Base-by-base conservation (phyloP, 2,329 filamentous ascomycete species). In the Pseudogymnoascus sp. region DNA sequence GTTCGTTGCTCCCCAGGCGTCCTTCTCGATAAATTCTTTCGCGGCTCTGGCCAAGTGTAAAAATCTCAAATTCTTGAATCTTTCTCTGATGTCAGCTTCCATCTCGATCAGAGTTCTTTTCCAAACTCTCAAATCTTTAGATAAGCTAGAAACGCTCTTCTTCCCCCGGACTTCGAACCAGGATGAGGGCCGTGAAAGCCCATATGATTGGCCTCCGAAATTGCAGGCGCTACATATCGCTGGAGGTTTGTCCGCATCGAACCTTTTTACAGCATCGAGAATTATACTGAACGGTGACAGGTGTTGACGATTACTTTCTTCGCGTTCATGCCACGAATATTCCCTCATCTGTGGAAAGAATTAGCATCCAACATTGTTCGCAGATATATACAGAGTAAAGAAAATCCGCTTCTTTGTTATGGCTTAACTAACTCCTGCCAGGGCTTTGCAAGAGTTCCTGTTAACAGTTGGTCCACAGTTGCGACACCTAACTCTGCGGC, bases 21-120 rank as follows among this genome's bases (percentile, higher is more conserved):
- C 66, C 7, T 74, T 74, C 64, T 65, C 71, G 5, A 71, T 74
- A 21, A 73, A 74, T 61, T 69, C 67, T 16, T 72, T 74, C 40
- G 71, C 72, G n/a, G 70, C 72, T 7, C 62, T 74, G 5, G 69
- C 68, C 43, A 74, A 74, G 67, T 74, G 72, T 62, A 68, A 67
- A 3, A 62, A 67, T 23, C 63, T 74, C 5, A 66, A 66, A n/a
- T 60, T 69, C n/a, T 59, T 74, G 5, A 69, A 74, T 58, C 65
- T 74, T 2, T 70, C 69, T 7, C 63, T 73, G 4, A 71, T 74
- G 5, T 71, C 69, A 2, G 69, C 71, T 28, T 71, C 68, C 1
- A 72, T 74, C 62, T 67, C 70, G 6, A 69, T 68, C 35, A 67
- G 66, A 45, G 37, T 70, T 12, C 67, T 74, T 7, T 74, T 74